Conservation (phyloP, 768 basidiomycete genomes). For the Tylopilus sp. region DNA sequence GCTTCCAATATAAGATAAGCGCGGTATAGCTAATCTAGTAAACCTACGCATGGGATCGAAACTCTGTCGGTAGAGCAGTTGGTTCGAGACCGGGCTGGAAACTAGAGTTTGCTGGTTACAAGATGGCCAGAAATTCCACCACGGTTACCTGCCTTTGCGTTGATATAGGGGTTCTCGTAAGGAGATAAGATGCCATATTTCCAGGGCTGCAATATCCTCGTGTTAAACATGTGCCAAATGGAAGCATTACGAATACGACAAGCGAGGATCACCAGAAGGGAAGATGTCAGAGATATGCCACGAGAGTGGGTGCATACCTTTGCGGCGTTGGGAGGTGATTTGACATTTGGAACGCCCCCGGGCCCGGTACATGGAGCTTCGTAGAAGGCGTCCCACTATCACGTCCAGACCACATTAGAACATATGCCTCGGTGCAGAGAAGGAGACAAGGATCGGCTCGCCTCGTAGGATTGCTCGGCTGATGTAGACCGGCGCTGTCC, state of each 20-base stretch:
- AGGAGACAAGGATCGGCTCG: conserved; percentile 4
- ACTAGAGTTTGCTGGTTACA: conserved; percentile 1
- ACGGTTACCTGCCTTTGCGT: conserved; percentile 18
- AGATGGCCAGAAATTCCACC: background rate
- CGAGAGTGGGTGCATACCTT: conserved; percentile 17
- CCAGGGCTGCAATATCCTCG: conserved; percentile 29
- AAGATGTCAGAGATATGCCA: background rate
- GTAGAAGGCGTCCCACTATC: conserved; percentile 10
- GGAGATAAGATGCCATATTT: conserved; percentile 31
- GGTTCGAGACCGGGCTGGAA: conserved; percentile 6
- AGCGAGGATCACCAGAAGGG: background rate
- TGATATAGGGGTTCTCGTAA: conserved; percentile 13
- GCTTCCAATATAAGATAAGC: background rate
- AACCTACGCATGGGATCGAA: conserved; percentile 21
- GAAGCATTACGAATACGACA: background rate
- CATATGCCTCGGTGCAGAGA: background rate
- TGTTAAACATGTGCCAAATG: conserved; percentile 9
- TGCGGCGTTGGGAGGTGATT: conserved; percentile 31
- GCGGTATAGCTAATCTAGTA: background rate
- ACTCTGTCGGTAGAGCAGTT: conserved; percentile 23
- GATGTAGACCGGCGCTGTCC: conserved; percentile 3
- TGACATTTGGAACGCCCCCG: conserved; percentile 13
- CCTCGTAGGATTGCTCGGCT: conserved; percentile 10
- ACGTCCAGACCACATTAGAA: background rate
- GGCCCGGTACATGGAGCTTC: background rate